Evolutionary conservation across 1,284 basidiomycete genomes (phyloP).

Genomic region (Exobasidium rhododendri): DNA sequence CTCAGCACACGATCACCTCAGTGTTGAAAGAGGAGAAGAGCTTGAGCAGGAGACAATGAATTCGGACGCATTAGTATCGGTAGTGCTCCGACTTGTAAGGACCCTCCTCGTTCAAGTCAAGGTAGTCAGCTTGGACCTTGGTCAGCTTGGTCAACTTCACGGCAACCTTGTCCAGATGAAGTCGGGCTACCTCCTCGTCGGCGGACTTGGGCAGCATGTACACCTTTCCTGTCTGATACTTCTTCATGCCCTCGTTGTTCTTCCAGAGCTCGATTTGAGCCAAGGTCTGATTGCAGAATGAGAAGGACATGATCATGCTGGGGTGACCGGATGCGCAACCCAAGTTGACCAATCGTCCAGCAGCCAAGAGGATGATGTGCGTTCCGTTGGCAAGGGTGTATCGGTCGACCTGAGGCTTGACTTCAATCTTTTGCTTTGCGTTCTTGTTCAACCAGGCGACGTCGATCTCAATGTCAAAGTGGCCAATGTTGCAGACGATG

Average conservation of each 20-base stretch:
- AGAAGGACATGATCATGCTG: constrained; percentile 98
- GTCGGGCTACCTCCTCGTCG: constrained; percentile 97
- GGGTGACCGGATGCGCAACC: constrained; percentile 67
- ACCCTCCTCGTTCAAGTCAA: constrained; percentile 72
- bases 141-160: constrained; percentile 87
- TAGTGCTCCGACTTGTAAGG: constrained; percentile 70
- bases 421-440: constrained; percentile 77
- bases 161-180: constrained; percentile 84
- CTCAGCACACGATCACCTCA: background rate
- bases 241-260: constrained; percentile 67
- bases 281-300: constrained; percentile 97
- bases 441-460: constrained; percentile 97
- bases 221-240: constrained; percentile 68
- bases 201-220: constrained; percentile 82
- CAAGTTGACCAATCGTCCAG: constrained; percentile 98
- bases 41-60: background rate
- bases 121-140: constrained; percentile 78
- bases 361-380: constrained; percentile 94
- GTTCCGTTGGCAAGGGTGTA: constrained; percentile 70
- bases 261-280: constrained; percentile 98
- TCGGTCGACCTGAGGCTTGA: constrained; percentile 99
- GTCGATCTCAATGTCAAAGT: constrained; percentile 98
- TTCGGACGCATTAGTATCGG: constrained; percentile 47
- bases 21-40: constrained; percentile 10
- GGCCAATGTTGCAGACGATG: constrained; percentile 98